These are phyloP conservation scores for Fusarium pseudocircinatum DNA, from an alignment of 2,329 filamentous ascomycete genomes.

Conservation along the genomic window DNA sequence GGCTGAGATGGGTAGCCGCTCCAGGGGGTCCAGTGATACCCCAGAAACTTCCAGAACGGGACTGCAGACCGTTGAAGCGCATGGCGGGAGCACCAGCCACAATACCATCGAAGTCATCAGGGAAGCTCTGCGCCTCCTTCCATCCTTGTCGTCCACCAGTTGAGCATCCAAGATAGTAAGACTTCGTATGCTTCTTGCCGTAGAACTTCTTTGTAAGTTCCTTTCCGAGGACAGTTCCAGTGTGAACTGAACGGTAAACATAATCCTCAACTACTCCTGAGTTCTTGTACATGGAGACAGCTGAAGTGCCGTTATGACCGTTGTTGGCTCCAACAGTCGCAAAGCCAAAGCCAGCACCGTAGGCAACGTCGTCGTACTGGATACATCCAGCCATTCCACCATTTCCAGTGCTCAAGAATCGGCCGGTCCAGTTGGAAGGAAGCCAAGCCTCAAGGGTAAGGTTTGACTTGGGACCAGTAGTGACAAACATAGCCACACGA, in stretches of 20 bases:
- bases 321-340: constrained; percentile 59
- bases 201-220: constrained; percentile 54
- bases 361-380: constrained; percentile 50
- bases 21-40: constrained; percentile 10
- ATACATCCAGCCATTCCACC: constrained; percentile 59
- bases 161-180: constrained; percentile 68
- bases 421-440: constrained; percentile 57
- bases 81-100: constrained; percentile 60
- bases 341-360: constrained; percentile 55
- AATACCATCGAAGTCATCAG: constrained; percentile 65
- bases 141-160: constrained; percentile 68
- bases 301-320: constrained; percentile 38
- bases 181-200: constrained; percentile 50
- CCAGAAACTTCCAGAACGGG: constrained; percentile 18
- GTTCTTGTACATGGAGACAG: constrained; percentile 9
- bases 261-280: constrained; percentile 26
- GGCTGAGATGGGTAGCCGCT: constrained; percentile 33
- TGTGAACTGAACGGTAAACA: constrained; percentile 33
- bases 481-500: constrained; percentile 29
- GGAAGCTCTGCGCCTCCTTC: constrained; percentile 62
- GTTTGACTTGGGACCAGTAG: constrained; percentile 25
- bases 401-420: constrained; percentile 60
- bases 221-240: constrained; percentile 26
- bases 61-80: constrained; percentile 47
- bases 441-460: constrained; percentile 56